Conservation (phyloP, 2,329 filamentous ascomycete genomes). For the Epichloe gansuensis region DNA sequence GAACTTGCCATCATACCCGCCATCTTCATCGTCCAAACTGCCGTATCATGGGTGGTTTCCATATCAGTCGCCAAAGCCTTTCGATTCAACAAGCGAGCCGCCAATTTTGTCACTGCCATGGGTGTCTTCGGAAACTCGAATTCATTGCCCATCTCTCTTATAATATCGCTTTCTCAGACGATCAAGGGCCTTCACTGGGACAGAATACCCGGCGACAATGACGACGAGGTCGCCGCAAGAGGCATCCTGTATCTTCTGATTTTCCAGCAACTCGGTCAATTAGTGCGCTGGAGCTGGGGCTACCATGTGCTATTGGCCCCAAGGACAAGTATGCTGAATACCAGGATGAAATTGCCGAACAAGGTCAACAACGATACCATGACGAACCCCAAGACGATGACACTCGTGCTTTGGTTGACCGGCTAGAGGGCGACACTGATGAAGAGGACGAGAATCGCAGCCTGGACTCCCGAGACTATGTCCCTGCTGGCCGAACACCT, state of each 20-base stretch:
- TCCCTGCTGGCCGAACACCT: constrained; percentile 45
- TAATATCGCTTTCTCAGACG: constrained; percentile 87
- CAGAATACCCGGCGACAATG: constrained; percentile 80
- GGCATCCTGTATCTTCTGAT: constrained; percentile 93
- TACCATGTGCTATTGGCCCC: constrained; percentile 86
- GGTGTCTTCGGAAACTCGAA: constrained; percentile 97
- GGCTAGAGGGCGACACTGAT: constrained; percentile 25
- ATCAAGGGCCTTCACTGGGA: constrained; percentile 90
- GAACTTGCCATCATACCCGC: constrained; percentile 91
- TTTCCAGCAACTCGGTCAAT: constrained; percentile 92
- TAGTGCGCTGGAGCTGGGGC: constrained; percentile 96
- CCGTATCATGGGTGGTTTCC: constrained; percentile 74
- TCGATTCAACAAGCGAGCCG: constrained; percentile 69
- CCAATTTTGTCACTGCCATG: constrained; percentile 96
- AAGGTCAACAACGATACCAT: constrained; percentile 47
- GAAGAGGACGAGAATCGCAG: constrained; percentile 24
- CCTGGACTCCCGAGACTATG: constrained; percentile 35
- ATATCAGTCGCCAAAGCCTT: constrained; percentile 60
- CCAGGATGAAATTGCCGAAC: constrained; percentile 38
- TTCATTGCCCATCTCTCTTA: constrained; percentile 89
- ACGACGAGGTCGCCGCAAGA: constrained; percentile 84
- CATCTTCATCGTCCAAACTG: constrained; percentile 81
- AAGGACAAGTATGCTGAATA: constrained; percentile 61
- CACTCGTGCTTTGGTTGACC: constrained; percentile 29
- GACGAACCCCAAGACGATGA: constrained; percentile 31